These are phyloP conservation scores for Phaeomoniella chlamydospora DNA, from an alignment of 2,329 filamentous ascomycete species.

Conservation along the genomic window DNA sequence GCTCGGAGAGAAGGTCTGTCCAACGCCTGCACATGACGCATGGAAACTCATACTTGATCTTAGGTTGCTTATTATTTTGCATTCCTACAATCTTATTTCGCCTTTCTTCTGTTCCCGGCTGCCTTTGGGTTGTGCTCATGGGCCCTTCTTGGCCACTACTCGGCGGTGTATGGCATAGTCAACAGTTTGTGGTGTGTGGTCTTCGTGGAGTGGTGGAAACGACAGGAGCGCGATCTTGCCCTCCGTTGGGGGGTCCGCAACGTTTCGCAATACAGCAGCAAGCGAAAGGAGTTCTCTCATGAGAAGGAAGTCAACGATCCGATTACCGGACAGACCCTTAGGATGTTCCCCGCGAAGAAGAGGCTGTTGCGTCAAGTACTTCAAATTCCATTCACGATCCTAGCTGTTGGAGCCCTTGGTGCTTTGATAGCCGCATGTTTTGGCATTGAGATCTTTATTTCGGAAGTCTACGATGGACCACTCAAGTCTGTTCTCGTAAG, in stretches of 20 bases:
- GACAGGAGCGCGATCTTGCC: constrained; percentile 73
- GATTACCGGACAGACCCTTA: constrained; percentile 64
- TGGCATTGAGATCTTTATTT: constrained; percentile 88
- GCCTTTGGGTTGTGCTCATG: constrained; percentile 63
- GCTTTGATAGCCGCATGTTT: constrained; percentile 76
- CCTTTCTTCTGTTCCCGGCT: constrained; percentile 70
- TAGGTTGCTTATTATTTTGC: constrained; percentile 89
- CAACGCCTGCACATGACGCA: background rate
- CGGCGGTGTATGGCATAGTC: constrained; percentile 61
- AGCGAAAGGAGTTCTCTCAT: constrained; percentile 62
- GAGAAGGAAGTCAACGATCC: constrained; percentile 66
- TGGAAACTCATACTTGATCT: no score
- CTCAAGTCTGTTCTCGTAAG: constrained; percentile 71
- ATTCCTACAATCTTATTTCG: constrained; percentile 82
- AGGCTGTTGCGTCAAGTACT: constrained; percentile 64
- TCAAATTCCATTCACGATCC: constrained; percentile 70
- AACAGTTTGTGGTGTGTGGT: constrained; percentile 77
- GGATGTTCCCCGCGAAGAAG: constrained; percentile 62
- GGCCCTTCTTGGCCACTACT: constrained; percentile 74
- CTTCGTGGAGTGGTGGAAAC: constrained; percentile 94
- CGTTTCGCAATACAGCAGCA: constrained; percentile 67
- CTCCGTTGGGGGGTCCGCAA: constrained; percentile 81
- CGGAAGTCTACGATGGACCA: constrained; percentile 80
- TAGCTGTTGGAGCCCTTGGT: constrained; percentile 58
- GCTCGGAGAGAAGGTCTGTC: constrained; percentile 55